These are phyloP conservation scores for Acmispon strigosus DNA, from an alignment of 306 rosid species.

Conservation along the genomic window DNA sequence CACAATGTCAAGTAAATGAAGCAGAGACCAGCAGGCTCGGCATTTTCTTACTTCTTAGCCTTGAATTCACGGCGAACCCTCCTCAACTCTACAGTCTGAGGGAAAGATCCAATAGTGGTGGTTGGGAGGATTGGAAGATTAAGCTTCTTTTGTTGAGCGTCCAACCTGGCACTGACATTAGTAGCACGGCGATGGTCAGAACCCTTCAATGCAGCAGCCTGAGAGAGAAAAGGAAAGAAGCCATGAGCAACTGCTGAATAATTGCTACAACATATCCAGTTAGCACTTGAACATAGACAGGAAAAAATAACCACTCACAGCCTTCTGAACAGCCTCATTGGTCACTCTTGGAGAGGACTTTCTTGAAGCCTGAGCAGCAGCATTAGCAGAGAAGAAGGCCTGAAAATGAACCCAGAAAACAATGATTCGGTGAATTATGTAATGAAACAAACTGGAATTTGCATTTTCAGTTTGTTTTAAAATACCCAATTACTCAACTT, in stretches of 20 bases:
- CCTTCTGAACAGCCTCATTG: conserved; percentile 81
- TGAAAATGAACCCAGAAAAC: conserved; percentile 31
- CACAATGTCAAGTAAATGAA: conserved; percentile 3
- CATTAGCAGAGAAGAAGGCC: conserved; percentile 68
- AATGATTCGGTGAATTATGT: background rate
- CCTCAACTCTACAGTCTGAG: conserved; percentile 79
- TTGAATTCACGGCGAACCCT: conserved; percentile 93
- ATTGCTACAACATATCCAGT: background rate
- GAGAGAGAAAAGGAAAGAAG: conserved; percentile 13
- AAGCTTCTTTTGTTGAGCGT: conserved; percentile 89
- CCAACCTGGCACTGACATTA: conserved; percentile 79
- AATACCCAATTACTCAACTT: background rate
- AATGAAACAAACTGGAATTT: background rate
- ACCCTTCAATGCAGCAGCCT: conserved; percentile 92
- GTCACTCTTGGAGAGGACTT: conserved; percentile 83
- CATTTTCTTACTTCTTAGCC: conserved; percentile 67
- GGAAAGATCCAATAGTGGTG: conserved; percentile 94
- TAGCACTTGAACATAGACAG: background rate
- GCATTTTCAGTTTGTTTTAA: too few species aligned
- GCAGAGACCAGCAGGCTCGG: background rate
- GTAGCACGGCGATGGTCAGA: conserved; percentile 88
- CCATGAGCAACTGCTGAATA: conserved; percentile 1
- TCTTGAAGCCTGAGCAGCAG: conserved; percentile 71
- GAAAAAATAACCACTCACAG: conserved; percentile 51
- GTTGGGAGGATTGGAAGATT: conserved; percentile 95